Evolutionary conservation across 306 rosid genomes (phyloP).

Genomic region (Albizia julibrissin): DNA sequence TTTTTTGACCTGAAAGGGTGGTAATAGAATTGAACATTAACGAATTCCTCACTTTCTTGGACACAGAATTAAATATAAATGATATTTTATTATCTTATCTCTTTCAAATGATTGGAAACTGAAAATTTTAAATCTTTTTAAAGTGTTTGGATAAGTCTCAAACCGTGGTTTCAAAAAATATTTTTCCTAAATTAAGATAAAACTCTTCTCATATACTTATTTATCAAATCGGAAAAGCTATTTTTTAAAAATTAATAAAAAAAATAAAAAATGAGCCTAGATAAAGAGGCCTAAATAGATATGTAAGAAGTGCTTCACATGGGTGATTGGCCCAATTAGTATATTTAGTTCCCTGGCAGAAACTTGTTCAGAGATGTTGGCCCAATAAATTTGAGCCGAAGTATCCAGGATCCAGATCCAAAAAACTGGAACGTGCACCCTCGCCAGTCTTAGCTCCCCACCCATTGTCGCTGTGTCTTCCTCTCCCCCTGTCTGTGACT

Average conservation of each 20-base stretch:
- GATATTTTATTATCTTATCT: background rate
- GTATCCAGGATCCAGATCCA: background rate
- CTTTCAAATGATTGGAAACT: too few relatives aligned
- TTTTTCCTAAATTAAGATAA: too few relatives aligned
- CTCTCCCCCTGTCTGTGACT: background rate
- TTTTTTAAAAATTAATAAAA: too few relatives aligned
- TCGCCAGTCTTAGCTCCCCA: background rate
- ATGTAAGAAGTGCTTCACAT: background rate
- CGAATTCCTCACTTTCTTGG: slow-evolving; percentile 41
- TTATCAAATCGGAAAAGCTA: too few relatives aligned
- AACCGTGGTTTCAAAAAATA: too few relatives aligned
- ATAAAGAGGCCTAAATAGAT: background rate
- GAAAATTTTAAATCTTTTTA: too few relatives aligned
- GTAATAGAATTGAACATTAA: slow-evolving; percentile 28
- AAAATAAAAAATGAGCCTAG: too few relatives aligned
- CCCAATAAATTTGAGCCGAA: slow-evolving; percentile 10
- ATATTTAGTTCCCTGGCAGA: background rate
- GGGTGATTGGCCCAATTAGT: background rate
- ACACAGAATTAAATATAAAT: background rate
- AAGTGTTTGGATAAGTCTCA: too few relatives aligned
- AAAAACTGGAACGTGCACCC: slow-evolving; percentile 19
- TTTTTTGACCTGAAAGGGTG: too few relatives aligned
- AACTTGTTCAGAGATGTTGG: background rate
- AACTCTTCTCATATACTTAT: too few relatives aligned
- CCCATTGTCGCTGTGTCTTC: background rate